These are phyloP conservation scores for Mercurialis annua DNA, from an alignment of 345 rosid species.

Conservation along the genomic window DNA sequence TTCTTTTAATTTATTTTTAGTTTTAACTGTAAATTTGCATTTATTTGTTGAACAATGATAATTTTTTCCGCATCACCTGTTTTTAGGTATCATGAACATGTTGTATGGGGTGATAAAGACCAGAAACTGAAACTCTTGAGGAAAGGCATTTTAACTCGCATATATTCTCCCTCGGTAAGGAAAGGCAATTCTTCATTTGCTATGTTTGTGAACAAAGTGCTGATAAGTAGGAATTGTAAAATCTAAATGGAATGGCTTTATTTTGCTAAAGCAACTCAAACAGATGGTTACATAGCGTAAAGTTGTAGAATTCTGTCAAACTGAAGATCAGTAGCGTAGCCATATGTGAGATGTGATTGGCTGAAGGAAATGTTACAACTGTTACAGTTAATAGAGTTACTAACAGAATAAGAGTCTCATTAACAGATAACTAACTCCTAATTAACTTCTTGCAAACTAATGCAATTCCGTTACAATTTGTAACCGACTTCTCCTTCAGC, in stretches of 20 bases:
- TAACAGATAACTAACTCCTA: no score
- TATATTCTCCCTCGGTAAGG: slow-evolving; percentile 31
- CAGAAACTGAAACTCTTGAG: slow-evolving; percentile 27
- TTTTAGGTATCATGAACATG: slow-evolving; percentile 32
- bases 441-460: no score
- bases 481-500: no score
- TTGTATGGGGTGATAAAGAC: slow-evolving; percentile 37
- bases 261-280: not conserved
- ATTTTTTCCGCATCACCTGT: slow-evolving; percentile 12
- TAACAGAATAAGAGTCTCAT: no score
- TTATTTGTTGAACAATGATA: not conserved
- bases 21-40: not conserved
- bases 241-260: not conserved
- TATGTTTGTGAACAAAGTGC: not conserved
- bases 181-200: not conserved
- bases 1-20: not conserved
- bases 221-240: not conserved
- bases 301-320: not conserved
- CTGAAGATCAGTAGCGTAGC: no score
- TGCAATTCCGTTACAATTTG: no score
- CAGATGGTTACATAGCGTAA: not conserved
- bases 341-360: not conserved
- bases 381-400: no score
- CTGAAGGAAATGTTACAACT: not conserved
- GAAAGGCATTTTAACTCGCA: slow-evolving; percentile 32